Conservation (phyloP, 805 yeast genomes). For the Lachancea meyersii region DNA sequence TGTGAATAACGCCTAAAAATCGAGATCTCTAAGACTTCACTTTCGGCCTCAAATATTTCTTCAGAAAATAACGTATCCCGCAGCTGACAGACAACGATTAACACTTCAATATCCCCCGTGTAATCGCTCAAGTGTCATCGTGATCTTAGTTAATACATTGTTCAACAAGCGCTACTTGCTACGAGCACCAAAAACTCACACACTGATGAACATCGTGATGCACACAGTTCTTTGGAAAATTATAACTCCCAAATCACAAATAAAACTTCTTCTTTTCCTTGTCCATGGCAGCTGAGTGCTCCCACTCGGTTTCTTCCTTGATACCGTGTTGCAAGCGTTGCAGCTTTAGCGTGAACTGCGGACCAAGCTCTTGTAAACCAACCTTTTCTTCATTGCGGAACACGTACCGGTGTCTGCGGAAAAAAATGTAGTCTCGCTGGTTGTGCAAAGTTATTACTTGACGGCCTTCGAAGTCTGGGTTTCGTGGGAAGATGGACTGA, state of each 20-base stretch:
- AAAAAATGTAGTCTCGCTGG: slow-evolving; percentile 91
- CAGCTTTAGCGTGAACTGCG: slow-evolving; percentile 86
- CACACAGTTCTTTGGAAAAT: not conserved
- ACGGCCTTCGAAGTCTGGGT: slow-evolving; percentile 91
- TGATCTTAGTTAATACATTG: too few species aligned
- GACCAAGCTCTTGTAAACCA: slow-evolving; percentile 93
- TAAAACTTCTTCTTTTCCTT: slow-evolving; percentile 90
- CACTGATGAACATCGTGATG: too few species aligned
- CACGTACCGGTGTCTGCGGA: slow-evolving; percentile 89
- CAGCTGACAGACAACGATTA: too few species aligned
- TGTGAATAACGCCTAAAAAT: too few species aligned
- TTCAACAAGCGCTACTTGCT: too few species aligned
- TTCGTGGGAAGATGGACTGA: slow-evolving; percentile 86
- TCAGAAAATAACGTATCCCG: too few species aligned
- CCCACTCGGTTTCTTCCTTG: slow-evolving; percentile 92
- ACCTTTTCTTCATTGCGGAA: slow-evolving; percentile 87
- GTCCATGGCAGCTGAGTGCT: slow-evolving; percentile 94
- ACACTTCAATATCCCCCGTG: too few species aligned
- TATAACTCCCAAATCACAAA: slow-evolving; percentile 37
- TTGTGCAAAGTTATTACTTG: slow-evolving; percentile 94
- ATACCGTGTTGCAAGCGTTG: slow-evolving; percentile 89
- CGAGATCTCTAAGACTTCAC: too few species aligned
- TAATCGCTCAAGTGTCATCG: too few species aligned
- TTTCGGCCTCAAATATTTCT: too few species aligned
- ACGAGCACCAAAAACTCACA: too few species aligned